phyloP scores from a whole-genome alignment of 108 stramenopile genomes.

The Cyclotella sp. region DNA sequence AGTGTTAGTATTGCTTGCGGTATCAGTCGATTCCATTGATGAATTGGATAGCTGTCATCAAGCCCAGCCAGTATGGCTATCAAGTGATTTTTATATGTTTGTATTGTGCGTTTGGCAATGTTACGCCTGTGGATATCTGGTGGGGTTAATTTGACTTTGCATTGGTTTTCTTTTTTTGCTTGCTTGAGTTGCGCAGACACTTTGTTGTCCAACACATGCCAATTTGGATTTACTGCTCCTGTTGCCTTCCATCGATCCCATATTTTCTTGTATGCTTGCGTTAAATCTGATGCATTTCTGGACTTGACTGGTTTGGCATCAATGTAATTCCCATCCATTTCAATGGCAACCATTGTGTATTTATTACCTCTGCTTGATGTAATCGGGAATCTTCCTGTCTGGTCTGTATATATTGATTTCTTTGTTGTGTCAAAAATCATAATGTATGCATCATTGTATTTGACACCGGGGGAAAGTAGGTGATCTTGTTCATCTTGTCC shows the following conservation, averaged over 20 bases:
- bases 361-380: conserved; percentile 20
- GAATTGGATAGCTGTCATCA: conserved; percentile 13
- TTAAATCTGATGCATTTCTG: conserved; percentile 9
- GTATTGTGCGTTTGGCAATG: conserved; percentile 58
- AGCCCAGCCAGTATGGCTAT: conserved; percentile 9
- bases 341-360: too few species aligned
- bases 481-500: background rate
- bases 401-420: conserved; percentile 23
- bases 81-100: conserved; percentile 53
- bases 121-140: conserved; percentile 53
- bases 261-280: conserved; percentile 12
- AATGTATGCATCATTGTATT: background rate
- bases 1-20: conserved; percentile 48
- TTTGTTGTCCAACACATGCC: conserved; percentile 2
- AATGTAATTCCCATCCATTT: too few species aligned
- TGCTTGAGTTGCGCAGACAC: conserved; percentile 1
- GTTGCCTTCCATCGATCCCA: conserved; percentile 10
- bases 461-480: background rate
- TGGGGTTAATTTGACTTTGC: conserved; percentile 45
- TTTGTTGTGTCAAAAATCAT: background rate
- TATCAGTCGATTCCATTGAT: conserved; percentile 41
- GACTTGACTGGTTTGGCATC: conserved; percentile 31
- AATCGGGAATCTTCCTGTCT: conserved; percentile 11
- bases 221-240: too few species aligned
- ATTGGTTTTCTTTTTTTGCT: conserved; percentile 9